phyloP scores from a whole-genome alignment of 2,329 filamentous ascomycete species.

The Colletotrichum sp. region DNA sequence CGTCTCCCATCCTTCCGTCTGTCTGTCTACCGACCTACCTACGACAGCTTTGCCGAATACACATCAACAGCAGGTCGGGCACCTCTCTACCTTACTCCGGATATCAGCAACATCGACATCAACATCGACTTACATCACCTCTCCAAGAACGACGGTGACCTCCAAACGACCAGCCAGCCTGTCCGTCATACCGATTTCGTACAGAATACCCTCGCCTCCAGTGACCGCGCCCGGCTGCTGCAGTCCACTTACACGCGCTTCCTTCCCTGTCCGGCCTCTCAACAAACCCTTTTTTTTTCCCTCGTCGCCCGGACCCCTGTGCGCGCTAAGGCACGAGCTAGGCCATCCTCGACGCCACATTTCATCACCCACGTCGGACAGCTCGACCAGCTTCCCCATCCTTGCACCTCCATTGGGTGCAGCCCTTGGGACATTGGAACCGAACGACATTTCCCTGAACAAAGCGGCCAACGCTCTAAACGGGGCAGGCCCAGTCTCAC shows the following conservation, averaged over 20 bases:
- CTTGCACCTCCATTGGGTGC: constrained; percentile 12
- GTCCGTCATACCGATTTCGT: neutral
- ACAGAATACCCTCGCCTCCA: neutral
- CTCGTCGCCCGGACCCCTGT: constrained; percentile 4
- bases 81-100: neutral
- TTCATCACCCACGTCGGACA: constrained; percentile 16
- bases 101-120: neutral
- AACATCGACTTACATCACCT: neutral
- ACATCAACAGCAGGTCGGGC: neutral
- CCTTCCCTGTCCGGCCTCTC: constrained; percentile 11
- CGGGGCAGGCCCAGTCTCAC: constrained; percentile 5
- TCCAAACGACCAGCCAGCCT: neutral
- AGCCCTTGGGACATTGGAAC: neutral
- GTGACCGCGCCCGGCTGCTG: neutral
- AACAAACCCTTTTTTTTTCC: constrained; percentile 13
- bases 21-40: neutral
- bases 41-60: neutral
- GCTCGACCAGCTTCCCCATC: constrained; percentile 20
- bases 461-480: constrained; percentile 14
- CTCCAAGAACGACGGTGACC: neutral
- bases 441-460: constrained; percentile 6
- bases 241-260: constrained; percentile 12
- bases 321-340: constrained; percentile 17
- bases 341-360: constrained; percentile 13
- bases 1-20: neutral